phyloP scores from a whole-genome alignment of 306 rosid species.

The Vicia faba region DNA sequence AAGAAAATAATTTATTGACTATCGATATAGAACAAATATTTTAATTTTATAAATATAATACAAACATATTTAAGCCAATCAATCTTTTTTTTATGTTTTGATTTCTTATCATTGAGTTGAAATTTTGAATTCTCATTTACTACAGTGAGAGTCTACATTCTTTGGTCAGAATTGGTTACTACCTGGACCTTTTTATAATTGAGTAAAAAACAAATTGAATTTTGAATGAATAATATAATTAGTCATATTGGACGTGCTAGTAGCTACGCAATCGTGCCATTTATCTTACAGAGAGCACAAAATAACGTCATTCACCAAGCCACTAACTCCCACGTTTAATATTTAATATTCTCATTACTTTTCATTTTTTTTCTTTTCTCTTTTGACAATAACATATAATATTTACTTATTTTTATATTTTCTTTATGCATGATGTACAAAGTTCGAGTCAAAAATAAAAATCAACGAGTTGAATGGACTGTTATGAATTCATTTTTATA shows the following conservation, averaged over 20 bases:
- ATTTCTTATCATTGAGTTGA: no score
- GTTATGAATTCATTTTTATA: not conserved
- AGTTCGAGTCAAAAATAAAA: not conserved
- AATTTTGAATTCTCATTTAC: no score
- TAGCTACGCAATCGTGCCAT: not conserved
- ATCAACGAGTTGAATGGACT: not conserved
- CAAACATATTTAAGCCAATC: no score
- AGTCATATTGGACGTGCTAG: slow-evolving; percentile 10
- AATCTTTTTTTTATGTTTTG: no score
- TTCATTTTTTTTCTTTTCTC: not conserved
- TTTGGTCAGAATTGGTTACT: not conserved
- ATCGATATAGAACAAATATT: no score
- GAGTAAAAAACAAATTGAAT: not conserved
- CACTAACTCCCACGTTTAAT: slow-evolving; percentile 6
- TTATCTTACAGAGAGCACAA: not conserved
- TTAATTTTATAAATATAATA: no score
- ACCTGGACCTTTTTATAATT: not conserved
- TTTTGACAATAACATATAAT: not conserved
- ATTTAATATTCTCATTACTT: not conserved
- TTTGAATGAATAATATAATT: not conserved
- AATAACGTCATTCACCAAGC: slow-evolving; percentile 20
- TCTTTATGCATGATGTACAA: not conserved
- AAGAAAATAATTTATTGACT: no score
- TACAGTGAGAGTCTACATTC: no score
- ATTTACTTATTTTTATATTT: not conserved